phyloP scores from a whole-genome alignment of 2,329 filamentous ascomycete genomes.

The Penicillium sp. region DNA sequence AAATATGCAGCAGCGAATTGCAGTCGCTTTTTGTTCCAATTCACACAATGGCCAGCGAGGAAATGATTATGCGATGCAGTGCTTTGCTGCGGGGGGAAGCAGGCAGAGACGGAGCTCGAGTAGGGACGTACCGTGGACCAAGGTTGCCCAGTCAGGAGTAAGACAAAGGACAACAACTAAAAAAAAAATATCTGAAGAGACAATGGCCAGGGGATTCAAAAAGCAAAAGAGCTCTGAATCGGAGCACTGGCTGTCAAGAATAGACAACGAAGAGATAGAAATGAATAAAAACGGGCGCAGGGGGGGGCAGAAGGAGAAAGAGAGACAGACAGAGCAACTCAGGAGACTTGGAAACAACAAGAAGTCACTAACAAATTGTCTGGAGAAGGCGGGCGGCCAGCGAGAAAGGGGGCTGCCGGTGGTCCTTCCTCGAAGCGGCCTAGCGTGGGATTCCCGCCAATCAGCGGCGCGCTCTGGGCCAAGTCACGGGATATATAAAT shows the following conservation, averaged over 20 bases:
- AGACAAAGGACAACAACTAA: slow-evolving; percentile 2
- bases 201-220: slow-evolving; percentile 1
- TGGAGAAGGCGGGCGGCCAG: not conserved
- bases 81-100: not conserved
- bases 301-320: not conserved
- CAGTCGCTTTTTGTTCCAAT: not conserved
- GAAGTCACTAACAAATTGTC: slow-evolving; percentile 5
- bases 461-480: not conserved
- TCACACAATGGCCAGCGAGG: not conserved
- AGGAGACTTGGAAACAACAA: slow-evolving; percentile 8
- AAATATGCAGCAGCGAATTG: not conserved
- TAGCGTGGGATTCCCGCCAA: not conserved
- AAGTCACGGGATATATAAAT: slow-evolving; percentile 8
- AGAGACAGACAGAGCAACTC: slow-evolving; percentile 4
- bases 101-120: not conserved
- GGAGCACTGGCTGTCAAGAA: not conserved
- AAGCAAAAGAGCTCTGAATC: slow-evolving; percentile 2
- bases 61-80: not conserved
- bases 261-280: slow-evolving; percentile 7
- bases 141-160: slow-evolving; percentile 12
- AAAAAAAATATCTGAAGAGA: slow-evolving; percentile 1
- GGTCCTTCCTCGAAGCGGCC: not conserved
- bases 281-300: not conserved
- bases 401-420: slow-evolving; percentile 10
- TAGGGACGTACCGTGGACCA: slow-evolving; percentile 10